Base-by-base conservation (phyloP, 345 rosid species). In the Arabidopsis suecica region DNA sequence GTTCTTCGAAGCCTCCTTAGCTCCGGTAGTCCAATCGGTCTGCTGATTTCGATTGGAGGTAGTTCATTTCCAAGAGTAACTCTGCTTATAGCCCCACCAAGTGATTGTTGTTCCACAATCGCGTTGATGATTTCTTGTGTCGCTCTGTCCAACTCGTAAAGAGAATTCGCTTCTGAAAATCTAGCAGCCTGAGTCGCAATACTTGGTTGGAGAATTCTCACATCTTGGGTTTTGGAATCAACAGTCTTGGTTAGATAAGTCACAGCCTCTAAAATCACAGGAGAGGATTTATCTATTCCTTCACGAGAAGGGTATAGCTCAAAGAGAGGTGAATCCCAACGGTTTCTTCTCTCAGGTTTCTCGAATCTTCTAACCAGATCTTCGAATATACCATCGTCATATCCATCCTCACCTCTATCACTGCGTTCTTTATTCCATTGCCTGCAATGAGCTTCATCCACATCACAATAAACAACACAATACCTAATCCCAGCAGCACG, bases 241-340 rank as follows among this genome's bases (percentile, higher is more conserved):
- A 82, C 88, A 41, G 76, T 84, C 77, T 91, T 88, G 3, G 97
- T 96, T 61, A 91, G 74, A 83, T 96, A 91, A 0, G 86, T 84
- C 82, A 96, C 91, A 37, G 91, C 92, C 56, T 93, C 97, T 37
- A 40, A 10, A 30, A 93, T 84, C 70, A 88, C 87, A 69, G 84
- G 75, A 45, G 91, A 86, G 23, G 86, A 85, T 72, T 86, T 87
- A 54, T 82, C 84, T 49, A 89, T 84, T 20, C 80, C 89, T 22
- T 88, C 90, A 41, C 66, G 82, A 63, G 50, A 63, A 5, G 97
- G 94, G 82, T 75, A 82, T 50, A 95, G 68, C 78, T 93, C 96
- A 55, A 91, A 96, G 76, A 91, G 82, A 30, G 99, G 98, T 1
- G 98, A 92, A 80, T 95, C 99, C 99, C 99, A 96, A 0, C 98